These are phyloP conservation scores for Bassia scoparia DNA, from an alignment of 148 eudicot species.

Conservation along the genomic window DNA sequence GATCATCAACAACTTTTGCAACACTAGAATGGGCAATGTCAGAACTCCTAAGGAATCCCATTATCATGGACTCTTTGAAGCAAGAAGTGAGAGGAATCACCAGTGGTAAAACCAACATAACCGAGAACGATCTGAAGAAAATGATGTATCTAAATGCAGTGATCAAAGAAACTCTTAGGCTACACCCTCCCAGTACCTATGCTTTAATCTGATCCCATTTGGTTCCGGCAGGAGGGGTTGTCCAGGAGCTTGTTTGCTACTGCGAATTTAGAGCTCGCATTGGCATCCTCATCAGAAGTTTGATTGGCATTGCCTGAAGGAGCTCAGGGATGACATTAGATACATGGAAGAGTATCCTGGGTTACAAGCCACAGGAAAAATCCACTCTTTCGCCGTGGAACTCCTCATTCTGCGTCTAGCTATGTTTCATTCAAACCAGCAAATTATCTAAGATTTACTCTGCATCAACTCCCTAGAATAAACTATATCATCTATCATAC, in stretches of 20 bases:
- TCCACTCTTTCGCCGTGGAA: too few relatives aligned
- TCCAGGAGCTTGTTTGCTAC: conserved; percentile 31
- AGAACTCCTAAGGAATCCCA: conserved; percentile 26
- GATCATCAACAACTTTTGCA: conserved; percentile 21
- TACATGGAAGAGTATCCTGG: conserved; percentile 36
- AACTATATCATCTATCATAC: too few relatives aligned
- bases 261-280: conserved; percentile 24
- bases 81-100: conserved; percentile 26
- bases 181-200: conserved; percentile 28
- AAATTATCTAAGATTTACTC: too few relatives aligned
- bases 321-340: conserved; percentile 24
- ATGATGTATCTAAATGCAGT: conserved; percentile 34
- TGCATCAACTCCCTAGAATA: too few relatives aligned
- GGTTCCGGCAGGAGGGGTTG: conserved; percentile 40
- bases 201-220: conserved; percentile 36
- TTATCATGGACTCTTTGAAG: conserved; percentile 20
- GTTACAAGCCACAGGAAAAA: conserved; percentile 23
- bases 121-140: conserved; percentile 24
- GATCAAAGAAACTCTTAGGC: conserved; percentile 29
- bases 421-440: too few relatives aligned
- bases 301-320: conserved; percentile 34
- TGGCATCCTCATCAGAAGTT: conserved; percentile 36
- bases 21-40: conserved; percentile 37
- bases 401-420: too few relatives aligned
- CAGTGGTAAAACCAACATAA: conserved; percentile 8